A percentile compares a stretch with the other conserved stretches of the same genome.
These are phyloP conservation scores for Fabrea salina DNA, from an alignment of 169 alveolate species.

Conservation along the genomic window DNA sequence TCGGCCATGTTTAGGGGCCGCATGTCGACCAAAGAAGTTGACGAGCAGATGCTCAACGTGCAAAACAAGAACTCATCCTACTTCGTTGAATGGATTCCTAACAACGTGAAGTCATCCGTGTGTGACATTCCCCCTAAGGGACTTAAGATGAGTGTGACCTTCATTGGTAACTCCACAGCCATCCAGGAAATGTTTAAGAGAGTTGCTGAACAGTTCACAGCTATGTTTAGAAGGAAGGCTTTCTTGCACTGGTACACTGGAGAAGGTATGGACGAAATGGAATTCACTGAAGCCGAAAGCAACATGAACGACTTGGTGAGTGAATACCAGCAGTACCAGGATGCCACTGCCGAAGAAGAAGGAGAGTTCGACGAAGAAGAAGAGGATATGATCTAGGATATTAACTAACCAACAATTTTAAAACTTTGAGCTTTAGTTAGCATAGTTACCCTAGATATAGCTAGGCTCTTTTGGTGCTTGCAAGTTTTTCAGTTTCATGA, in stretches of 20 bases:
- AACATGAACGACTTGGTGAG: constrained; percentile 97
- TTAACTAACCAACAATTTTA: no score
- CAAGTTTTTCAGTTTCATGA: no score
- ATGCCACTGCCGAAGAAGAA: constrained; percentile 96
- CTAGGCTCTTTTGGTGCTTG: no score
- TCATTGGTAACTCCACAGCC: constrained; percentile 98
- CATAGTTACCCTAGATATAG: no score
- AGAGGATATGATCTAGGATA: no score
- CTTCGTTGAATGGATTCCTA: constrained; percentile 99
- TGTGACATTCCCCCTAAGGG: constrained; percentile 99
- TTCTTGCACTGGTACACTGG: constrained; percentile 98
- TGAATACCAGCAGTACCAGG: constrained; percentile 98
- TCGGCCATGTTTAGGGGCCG: constrained; percentile 99
- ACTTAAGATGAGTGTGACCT: constrained; percentile 97
- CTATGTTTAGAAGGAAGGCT: constrained; percentile 98
- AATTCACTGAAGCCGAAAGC: constrained; percentile 98
- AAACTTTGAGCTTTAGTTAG: no score
- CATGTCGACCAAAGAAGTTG: constrained; percentile 99
- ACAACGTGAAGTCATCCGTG: constrained; percentile 95
- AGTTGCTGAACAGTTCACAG: constrained; percentile 97
- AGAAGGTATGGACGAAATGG: constrained; percentile 99
- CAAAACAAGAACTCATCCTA: constrained; percentile 97
- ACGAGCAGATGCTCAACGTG: constrained; percentile 98
- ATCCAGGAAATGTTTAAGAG: constrained; percentile 98
- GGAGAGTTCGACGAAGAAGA: constrained; percentile 79